Evolutionary conservation across 1,284 basidiomycete species (phyloP), one percentile per base, ranked within the genome.

Genomic region (Tylopilus sp.): DNA sequence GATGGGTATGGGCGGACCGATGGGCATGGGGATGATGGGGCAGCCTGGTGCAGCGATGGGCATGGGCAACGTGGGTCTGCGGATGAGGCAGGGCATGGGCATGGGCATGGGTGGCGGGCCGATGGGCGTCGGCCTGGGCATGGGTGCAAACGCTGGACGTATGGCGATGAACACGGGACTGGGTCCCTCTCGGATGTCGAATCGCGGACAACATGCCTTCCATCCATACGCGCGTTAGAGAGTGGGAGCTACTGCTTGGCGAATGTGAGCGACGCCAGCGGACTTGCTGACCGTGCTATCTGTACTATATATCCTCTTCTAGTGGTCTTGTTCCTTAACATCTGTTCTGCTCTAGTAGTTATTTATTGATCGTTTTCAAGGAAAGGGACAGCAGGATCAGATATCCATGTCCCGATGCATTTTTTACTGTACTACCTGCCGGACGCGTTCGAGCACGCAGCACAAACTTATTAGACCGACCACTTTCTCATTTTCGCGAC

Each of bases 401-500:
- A n/a, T 33, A 33, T 33, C 11, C 6, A 23, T 23, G 21, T 29
- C 11, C 31, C n/a, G 31, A 33, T 33, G 13, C 31, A 15, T n/a
- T 33, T 12, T 31, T 31, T 18, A 38, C 44, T n/a, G 35, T 44
- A 33, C 31, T n/a, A 33, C 26, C 31, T n/a, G 15, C 21, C 6
- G 30, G 15, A 4, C 30, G 30, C 28, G 10, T 29, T 31, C 30
- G 30, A 31, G 30, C 30, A 31, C 10, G 5, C 13, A 15, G n/a
- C 30, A 2, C 1, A 29, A 29, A 12, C 11, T 3, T 6, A 33
- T 11, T 51, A 60, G 26, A 46, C 23, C 0, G 38, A 55, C 82
- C 80, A 84, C 44, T 74, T 78, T 46, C 81, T 75, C 69, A 82
- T 71, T 54, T 69, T 74, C 44, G 74, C 74, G 41, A 84, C 73